Evolutionary conservation across 805 yeast species (phyloP), one percentile per base, ranked within the genome.

Genomic region (Cyberlindnera sargentensis): DNA sequence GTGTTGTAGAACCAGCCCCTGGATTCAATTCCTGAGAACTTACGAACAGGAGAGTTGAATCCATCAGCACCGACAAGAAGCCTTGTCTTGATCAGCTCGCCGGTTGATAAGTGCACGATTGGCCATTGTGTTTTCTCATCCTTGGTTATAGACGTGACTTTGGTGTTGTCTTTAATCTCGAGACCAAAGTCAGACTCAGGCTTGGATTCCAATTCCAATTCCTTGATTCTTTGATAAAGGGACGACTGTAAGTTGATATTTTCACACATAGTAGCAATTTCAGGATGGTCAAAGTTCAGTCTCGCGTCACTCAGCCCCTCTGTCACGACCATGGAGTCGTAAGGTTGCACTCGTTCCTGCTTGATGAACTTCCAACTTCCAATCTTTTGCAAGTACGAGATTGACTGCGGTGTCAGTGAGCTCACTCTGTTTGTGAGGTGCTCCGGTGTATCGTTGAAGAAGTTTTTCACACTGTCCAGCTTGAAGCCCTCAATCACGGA

Each of bases 1-100:
- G 87, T 73, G 52, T 82, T 71, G 64, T 93, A 93, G 40, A 76
- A 76, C 98, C 98, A 93, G 11, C 99, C 99, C 39, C 95, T 73
- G 2, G 95, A 78, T 57, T 80, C 82, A 43, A 93, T 89, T 2
- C 76, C 80, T 0, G 97, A 83, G 57, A 75, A 90, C 49, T 75
- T 72, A 39, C 97, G 74, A 5, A 85, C 98, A 0, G 97, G 96
- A 1, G 97, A 89, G 61, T 89, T 87, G 61, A 80, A 88, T 1
- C 99, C 99, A 61, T 93, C 99, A 34, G 96, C 95, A 7, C 99
- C 99, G 11, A 93, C 78, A 23, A 90, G 67, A n/a, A 90, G 68
- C 43, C 96, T 71, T 0, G 95, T 75, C 55, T 76, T 75, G 40
- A 82, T 69, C 9, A 57, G 50, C 10, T 75, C 74, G 1, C 96